Evolutionary conservation across 169 alveolate species (phyloP).

Genomic region (Babesia microti): DNA sequence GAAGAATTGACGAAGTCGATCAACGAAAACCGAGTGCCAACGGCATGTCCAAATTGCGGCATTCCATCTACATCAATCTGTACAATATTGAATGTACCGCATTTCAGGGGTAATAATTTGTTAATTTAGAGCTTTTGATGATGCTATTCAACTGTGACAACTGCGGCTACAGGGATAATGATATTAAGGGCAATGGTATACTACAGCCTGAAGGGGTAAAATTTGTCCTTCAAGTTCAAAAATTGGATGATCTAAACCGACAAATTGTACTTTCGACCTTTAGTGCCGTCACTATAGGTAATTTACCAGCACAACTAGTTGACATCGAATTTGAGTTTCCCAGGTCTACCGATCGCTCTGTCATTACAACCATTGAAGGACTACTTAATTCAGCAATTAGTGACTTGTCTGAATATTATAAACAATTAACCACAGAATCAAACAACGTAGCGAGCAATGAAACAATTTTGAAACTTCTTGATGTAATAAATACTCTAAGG

Average conservation of each 20-base stretch:
- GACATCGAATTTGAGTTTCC: slow-evolving; percentile 90
- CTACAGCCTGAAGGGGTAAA: slow-evolving; percentile 83
- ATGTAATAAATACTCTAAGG: no score
- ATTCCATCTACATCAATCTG: no score
- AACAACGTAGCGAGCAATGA: no score
- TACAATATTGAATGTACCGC: no score
- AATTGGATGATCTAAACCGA: slow-evolving; percentile 72
- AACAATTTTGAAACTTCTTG: no score
- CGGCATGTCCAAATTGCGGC: no score
- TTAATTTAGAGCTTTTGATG: slow-evolving; percentile 43
- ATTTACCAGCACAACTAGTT: slow-evolving; percentile 59
- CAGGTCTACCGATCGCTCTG: slow-evolving; percentile 79
- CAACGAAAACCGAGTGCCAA: no score
- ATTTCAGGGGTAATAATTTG: no score
- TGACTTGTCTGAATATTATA: slow-evolving; percentile 32
- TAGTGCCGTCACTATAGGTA: slow-evolving; percentile 19
- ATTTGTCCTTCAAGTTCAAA: slow-evolving; percentile 62
- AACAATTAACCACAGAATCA: no score
- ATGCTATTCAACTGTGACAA: slow-evolving; percentile 85
- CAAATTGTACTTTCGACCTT: slow-evolving; percentile 67
- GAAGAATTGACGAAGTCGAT: no score
- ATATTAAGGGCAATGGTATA: slow-evolving; percentile 82
- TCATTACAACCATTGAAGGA: slow-evolving; percentile 80
- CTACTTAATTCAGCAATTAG: slow-evolving; percentile 21
- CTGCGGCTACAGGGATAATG: slow-evolving; percentile 85